A percentile compares a stretch with the other conserved stretches of the same genome.
Evolutionary conservation across 2,329 filamentous ascomycete genomes (phyloP).

Genomic region (Colletotrichum camelliae): DNA sequence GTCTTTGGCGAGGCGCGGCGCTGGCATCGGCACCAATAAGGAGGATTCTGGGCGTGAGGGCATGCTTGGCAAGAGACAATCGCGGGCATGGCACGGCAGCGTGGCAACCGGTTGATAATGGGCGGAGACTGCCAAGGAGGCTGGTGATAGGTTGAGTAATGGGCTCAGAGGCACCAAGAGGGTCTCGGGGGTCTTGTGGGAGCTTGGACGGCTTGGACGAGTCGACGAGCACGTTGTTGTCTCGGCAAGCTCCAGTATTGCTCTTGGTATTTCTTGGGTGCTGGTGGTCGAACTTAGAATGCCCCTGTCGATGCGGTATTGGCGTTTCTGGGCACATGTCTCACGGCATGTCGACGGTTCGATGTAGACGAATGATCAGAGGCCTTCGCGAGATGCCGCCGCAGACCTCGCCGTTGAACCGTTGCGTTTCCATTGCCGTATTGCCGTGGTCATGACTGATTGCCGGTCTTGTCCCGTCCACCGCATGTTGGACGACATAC

Average conservation of each 20-base stretch:
- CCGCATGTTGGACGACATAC: not conserved
- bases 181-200: not conserved
- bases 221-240: not conserved
- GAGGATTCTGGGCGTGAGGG: slow-evolving; percentile 3
- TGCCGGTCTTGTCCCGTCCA: not conserved
- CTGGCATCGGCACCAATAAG: slow-evolving; percentile 17
- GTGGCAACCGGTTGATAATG: slow-evolving; percentile 18
- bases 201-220: slow-evolving; percentile 5
- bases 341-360: slow-evolving; percentile 4
- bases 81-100: slow-evolving; percentile 21
- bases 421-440: not conserved
- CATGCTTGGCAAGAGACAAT: slow-evolving; percentile 22
- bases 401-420: not conserved
- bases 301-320: slow-evolving; percentile 18
- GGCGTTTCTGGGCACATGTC: slow-evolving; percentile 15
- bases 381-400: not conserved
- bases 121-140: slow-evolving; percentile 20
- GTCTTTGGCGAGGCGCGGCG: slow-evolving; percentile 9
- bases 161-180: not conserved
- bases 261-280: not conserved
- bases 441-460: not conserved
- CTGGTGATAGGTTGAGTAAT: not conserved
- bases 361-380: not conserved
- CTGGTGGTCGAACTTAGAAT: not conserved
- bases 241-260: slow-evolving; percentile 10